Conservation (phyloP, 768 basidiomycete genomes). For the Suillus subalutaceus region DNA sequence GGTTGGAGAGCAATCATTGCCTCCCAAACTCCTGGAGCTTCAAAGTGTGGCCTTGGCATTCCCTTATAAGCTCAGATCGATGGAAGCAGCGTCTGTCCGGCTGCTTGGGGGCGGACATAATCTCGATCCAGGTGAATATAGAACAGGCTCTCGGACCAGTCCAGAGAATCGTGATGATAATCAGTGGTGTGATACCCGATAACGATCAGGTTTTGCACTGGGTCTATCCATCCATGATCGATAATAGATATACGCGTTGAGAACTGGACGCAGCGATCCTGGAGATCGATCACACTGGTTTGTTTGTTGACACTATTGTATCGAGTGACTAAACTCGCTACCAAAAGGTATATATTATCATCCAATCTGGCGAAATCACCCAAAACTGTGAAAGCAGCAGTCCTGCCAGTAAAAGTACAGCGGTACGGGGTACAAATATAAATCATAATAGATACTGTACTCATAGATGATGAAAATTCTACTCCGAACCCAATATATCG, state of each 20-base stretch:
- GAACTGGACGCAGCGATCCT: background rate
- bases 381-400: background rate
- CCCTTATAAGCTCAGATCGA: background rate
- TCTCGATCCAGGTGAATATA: background rate
- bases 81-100: background rate
- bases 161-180: too few relatives aligned
- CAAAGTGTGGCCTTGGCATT: too few relatives aligned
- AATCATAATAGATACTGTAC: slow-evolving; percentile 9
- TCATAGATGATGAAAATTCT: background rate
- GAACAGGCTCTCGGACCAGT: background rate
- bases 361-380: too few relatives aligned
- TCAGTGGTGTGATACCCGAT: background rate
- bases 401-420: background rate
- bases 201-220: background rate
- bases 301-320: background rate
- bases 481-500: slow-evolving; percentile 42
- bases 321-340: too few relatives aligned
- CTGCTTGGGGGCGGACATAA: background rate
- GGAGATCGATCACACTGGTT: background rate
- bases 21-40: background rate
- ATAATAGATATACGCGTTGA: too few relatives aligned
- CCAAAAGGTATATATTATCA: too few relatives aligned
- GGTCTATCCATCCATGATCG: background rate
- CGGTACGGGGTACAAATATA: background rate
- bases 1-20: background rate